Conservation (phyloP, 306 rosid species). For the Quillaja saponaria region DNA sequence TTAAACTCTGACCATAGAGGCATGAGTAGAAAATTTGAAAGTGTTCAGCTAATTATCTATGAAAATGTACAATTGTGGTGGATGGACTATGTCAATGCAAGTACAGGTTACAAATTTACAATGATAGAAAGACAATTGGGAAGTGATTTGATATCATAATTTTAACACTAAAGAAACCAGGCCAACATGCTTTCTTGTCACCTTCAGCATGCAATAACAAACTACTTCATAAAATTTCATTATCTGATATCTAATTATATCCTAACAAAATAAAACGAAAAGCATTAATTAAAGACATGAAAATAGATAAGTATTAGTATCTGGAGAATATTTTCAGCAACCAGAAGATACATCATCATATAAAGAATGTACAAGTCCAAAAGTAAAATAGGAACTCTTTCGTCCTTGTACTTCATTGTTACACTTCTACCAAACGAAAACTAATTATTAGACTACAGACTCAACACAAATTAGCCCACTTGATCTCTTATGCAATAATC, state of each 20-base stretch:
- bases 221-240: background rate
- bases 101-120: background rate
- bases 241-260: background rate
- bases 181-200: constrained; percentile 12
- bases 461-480: constrained; percentile 3
- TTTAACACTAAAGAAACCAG: background rate
- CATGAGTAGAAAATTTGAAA: constrained; percentile 10
- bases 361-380: background rate
- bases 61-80: background rate
- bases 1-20: constrained; percentile 1
- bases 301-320: background rate
- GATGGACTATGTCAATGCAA: constrained; percentile 22
- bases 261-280: constrained; percentile 16
- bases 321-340: background rate
- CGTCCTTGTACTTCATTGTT: constrained; percentile 5
- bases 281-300: constrained; percentile 9
- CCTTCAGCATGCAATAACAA: background rate
- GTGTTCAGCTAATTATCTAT: constrained; percentile 11
- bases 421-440: constrained; percentile 6
- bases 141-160: background rate
- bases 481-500: background rate
- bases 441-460: background rate
- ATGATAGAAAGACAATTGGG: constrained; percentile 1
- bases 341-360: constrained; percentile 5
- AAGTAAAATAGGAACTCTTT: too few species aligned